phyloP scores from a whole-genome alignment of 164 flowering plant species.

The Aristolochia fimbriata region DNA sequence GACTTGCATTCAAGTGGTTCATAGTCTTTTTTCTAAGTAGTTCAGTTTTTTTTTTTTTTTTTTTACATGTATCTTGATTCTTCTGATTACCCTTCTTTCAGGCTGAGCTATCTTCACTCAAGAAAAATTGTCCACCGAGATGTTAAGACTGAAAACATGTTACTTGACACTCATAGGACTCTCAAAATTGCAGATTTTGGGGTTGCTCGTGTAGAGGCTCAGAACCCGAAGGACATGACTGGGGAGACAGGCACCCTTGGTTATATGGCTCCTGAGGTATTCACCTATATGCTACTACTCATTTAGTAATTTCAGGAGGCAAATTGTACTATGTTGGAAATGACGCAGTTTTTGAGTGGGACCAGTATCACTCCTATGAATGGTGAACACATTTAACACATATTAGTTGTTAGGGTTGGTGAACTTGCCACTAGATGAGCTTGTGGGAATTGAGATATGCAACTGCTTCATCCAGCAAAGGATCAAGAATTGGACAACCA shows the following conservation, averaged over 20 bases:
- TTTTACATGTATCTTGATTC: not conserved
- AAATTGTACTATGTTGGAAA: no score
- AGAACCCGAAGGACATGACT: constrained; percentile 83
- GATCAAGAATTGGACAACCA: no score
- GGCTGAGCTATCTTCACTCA: constrained; percentile 77
- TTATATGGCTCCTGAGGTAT: constrained; percentile 96
- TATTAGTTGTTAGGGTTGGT: no score
- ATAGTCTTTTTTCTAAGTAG: no score
- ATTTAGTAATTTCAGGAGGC: no score
- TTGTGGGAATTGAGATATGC: no score
- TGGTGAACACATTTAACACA: no score
- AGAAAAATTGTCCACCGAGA: constrained; percentile 81
- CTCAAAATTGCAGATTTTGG: constrained; percentile 88
- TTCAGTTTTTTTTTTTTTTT: no score
- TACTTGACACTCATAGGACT: constrained; percentile 37
- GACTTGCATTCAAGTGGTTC: not conserved
- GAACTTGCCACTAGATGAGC: no score
- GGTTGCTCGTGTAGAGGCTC: constrained; percentile 91
- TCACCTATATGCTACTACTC: not conserved
- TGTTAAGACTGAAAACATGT: constrained; percentile 80
- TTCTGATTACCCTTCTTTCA: constrained; percentile 17
- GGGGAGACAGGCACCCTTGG: constrained; percentile 91
- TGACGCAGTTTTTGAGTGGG: no score
- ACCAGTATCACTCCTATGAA: no score
- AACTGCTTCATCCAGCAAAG: no score